Percentiles rank a stretch among this genome's conserved stretches.
Evolutionary conservation across 192 early-diverging fungal genomes (phyloP).

Genomic region (Mortierella antarctica): DNA sequence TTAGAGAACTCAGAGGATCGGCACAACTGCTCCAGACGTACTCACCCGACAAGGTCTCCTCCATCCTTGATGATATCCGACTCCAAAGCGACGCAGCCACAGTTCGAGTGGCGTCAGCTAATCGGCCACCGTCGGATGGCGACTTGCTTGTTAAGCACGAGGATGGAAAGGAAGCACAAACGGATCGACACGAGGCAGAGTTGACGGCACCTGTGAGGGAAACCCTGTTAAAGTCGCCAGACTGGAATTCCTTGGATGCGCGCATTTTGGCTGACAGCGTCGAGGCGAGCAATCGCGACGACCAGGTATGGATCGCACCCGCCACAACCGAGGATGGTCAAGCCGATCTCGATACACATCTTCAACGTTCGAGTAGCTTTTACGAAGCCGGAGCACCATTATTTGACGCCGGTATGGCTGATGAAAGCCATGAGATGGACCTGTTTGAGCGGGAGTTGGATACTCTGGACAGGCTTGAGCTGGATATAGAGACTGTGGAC

Average conservation of each 20-base stretch:
- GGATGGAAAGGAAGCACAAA: no score
- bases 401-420: no score
- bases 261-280: no score
- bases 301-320: background rate
- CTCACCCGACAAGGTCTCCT: background rate
- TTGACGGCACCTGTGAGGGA: no score
- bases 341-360: background rate
- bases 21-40: slow-evolving; percentile 9
- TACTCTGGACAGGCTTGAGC: background rate
- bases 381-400: background rate
- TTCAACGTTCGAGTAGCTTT: no score
- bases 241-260: no score
- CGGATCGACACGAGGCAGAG: no score
- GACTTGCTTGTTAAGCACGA: no score
- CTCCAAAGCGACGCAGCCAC: background rate
- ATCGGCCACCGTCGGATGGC: no score
- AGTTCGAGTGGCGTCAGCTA: background rate
- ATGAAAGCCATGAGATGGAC: background rate
- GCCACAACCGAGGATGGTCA: background rate
- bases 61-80: slow-evolving; percentile 14
- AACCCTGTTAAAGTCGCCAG: no score
- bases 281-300: no score
- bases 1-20: slow-evolving; percentile 28
- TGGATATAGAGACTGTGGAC: slow-evolving; percentile 7
- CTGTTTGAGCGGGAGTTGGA: slow-evolving; percentile 15